Evolutionary conservation across 192 early-diverging fungal species (phyloP).

Genomic region (Podochytrium sp.): DNA sequence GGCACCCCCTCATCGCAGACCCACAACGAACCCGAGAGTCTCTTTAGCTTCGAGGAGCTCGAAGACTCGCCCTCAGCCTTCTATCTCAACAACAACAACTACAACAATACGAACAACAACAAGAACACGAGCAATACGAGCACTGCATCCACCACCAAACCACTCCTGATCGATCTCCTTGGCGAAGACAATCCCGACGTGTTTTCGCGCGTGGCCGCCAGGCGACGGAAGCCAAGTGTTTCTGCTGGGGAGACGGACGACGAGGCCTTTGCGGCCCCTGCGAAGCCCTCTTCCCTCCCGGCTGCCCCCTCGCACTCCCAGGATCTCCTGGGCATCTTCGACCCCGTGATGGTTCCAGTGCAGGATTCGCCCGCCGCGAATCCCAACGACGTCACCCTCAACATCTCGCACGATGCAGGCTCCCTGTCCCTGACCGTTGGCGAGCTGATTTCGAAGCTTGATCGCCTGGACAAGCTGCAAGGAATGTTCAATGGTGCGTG

Average conservation of each 20-base stretch:
- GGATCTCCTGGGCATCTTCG: not conserved
- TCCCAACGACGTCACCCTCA: constrained; percentile 1
- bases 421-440: not conserved
- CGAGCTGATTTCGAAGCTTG: constrained; percentile 16
- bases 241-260: too few relatives aligned
- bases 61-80: too few relatives aligned
- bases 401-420: constrained; percentile 19
- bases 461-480: constrained; percentile 24
- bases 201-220: not conserved
- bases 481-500: constrained; percentile 25
- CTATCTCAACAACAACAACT: too few relatives aligned
- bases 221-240: too few relatives aligned
- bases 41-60: too few relatives aligned
- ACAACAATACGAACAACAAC: too few relatives aligned
- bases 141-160: not conserved
- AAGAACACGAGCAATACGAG: too few relatives aligned
- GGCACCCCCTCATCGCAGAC: too few relatives aligned
- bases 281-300: too few relatives aligned
- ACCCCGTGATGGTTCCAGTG: not conserved
- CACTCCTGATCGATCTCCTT: not conserved
- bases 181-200: not conserved
- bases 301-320: too few relatives aligned
- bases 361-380: not conserved
- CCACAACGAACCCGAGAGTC: too few relatives aligned
- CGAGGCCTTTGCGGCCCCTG: too few relatives aligned